phyloP scores from a whole-genome alignment of 805 yeast genomes.

The Ascoidea tarda region DNA sequence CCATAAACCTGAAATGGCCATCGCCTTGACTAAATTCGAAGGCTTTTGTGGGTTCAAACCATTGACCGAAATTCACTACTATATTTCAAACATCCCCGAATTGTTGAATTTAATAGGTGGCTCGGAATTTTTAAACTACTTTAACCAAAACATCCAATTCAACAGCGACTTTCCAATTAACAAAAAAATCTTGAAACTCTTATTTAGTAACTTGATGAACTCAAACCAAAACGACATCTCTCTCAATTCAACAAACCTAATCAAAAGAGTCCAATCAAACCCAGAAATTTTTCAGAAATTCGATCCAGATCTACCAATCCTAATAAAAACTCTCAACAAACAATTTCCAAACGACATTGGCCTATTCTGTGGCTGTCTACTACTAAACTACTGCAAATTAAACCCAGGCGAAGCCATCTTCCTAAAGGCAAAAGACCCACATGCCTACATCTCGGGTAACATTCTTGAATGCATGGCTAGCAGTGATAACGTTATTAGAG shows the following conservation, averaged over 20 bases:
- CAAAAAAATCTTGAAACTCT: conserved; percentile 50
- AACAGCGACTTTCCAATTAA: conserved; percentile 18
- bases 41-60: conserved; percentile 99
- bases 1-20: conserved; percentile 99
- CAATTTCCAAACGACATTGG: conserved; percentile 95
- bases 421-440: conserved; percentile 93
- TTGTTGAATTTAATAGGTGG: conserved; percentile 53
- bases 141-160: conserved; percentile 31
- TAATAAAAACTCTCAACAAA: conserved; percentile 61
- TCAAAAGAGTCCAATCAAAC: conserved; percentile 37
- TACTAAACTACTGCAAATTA: conserved; percentile 78
- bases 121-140: conserved; percentile 36
- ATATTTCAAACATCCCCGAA: conserved; percentile 66
- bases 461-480: conserved; percentile 99
- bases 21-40: conserved; percentile 90
- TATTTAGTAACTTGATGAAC: conserved; percentile 79
- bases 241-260: conserved; percentile 42
- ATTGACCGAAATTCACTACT: conserved; percentile 54
- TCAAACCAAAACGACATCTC: conserved; percentile 47
- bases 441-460: conserved; percentile 94
- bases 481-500: conserved; percentile 93
- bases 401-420: conserved; percentile 92
- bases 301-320: conserved; percentile 43
- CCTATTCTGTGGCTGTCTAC: conserved; percentile 85
- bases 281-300: conserved; percentile 40